Evolutionary conservation across 2,329 filamentous ascomycete species (phyloP), one percentile per base, ranked within the genome.

Genomic region (Penicillium sp.): DNA sequence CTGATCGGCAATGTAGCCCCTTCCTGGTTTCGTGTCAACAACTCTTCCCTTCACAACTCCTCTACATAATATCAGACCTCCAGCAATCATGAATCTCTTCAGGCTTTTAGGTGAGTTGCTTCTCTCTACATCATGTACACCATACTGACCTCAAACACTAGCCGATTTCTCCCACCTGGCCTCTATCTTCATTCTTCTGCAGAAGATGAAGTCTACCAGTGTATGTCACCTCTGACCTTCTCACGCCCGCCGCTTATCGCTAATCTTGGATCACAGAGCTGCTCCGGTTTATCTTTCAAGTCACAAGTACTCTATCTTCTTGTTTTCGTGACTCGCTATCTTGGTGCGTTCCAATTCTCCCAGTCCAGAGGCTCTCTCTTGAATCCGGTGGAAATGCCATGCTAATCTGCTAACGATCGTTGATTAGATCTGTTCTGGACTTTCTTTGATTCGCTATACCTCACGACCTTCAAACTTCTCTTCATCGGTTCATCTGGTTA

Each of bases 241-340:
- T 47, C 27, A 15, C 15, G 26, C n/a, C n/a, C n/a, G n/a, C n/a
- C n/a, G n/a, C 25, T 18, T 26, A n/a, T 35, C 53, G 44, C 57
- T 62, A 50, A 63, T 50, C 11, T 18, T 22, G 22, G 40, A 25
- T 57, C 15, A 29, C 51, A 97, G 93, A 97, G 92, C 81, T 96
- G 92, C 74, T 88, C 93, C 41, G 94, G 94, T 67, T 93, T 99
- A 76, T 99, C 94, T 15, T 97, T 99, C 84, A 99, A 99, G 76
- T 97, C 93, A 59, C 94, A 99, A 82, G 90, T 88, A 49, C 84
- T 99, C 54, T 99, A 99, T 77, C 81, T 97, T 65, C 79, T 96
- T 43, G 94, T 99, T 68, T 99, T 99, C 76, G 73, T 95, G 42
- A 96, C 92, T 59, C 86, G 94, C 71, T 99, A 99, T 76, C 84